A percentile compares a stretch with the other conserved stretches of the same genome.
Evolutionary conservation across 495 filamentous ascomycete genomes (phyloP).

Genomic region (Terfezia boudieri): DNA sequence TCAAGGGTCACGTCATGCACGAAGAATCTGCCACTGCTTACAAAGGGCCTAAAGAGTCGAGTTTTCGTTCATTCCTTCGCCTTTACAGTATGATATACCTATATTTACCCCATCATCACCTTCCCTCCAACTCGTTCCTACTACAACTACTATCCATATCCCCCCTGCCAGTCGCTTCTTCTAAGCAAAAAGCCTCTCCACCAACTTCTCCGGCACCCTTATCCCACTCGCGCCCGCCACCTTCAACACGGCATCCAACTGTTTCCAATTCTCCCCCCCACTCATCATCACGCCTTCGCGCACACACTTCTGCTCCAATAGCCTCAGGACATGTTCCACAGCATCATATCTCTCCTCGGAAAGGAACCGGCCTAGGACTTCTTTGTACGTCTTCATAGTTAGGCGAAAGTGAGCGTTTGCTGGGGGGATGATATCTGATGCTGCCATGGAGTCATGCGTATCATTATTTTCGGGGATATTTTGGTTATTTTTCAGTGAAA

Average conservation of each 20-base stretch:
- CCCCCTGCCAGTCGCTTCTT: too few species aligned
- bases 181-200: not conserved
- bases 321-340: not conserved
- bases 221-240: not conserved
- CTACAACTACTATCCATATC: too few species aligned
- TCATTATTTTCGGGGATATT: too few species aligned
- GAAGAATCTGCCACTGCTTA: too few species aligned
- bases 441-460: too few species aligned
- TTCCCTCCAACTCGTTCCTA: too few species aligned
- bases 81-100: too few species aligned
- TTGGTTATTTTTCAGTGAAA: too few species aligned
- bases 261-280: not conserved
- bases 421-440: not conserved
- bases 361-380: not conserved
- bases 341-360: not conserved
- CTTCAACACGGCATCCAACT: not conserved
- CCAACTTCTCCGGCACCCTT: not conserved
- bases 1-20: too few species aligned
- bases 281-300: not conserved
- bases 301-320: not conserved
- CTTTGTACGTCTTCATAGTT: not conserved
- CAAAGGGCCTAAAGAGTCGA: too few species aligned
- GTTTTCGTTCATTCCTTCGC: too few species aligned
- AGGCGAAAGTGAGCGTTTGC: not conserved
- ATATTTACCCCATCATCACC: too few species aligned